Evolutionary conservation across 108 stramenopile genomes (phyloP), one percentile per base, ranked within the genome.

Genomic region (Cyclotella choctawhatcheeana): DNA sequence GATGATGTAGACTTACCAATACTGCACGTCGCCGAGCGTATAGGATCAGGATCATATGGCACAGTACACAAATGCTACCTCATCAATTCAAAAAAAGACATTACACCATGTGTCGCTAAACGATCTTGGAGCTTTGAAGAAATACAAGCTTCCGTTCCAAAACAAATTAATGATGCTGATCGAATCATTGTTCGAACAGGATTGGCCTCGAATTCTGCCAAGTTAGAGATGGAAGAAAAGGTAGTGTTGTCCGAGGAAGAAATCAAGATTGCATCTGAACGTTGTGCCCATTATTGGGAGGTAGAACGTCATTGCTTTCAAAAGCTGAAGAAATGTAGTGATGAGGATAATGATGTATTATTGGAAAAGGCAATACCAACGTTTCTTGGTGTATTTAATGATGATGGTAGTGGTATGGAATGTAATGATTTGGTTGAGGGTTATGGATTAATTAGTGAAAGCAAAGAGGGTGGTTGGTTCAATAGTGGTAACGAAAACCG

Each of bases 21-120:
- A 3, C 44, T 84, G 6, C 65, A 43, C 18, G 80, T 87, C 14
- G 76, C 66, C 0, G 55, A 73, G 0, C 51, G 71, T 3, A 69
- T 91, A 34, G 90, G 90, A 44, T 77, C 74, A 44, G 90, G 90
- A 53, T 81, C 83, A 2, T 92, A 92, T 45, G 91, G 91, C 31
- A 92, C 87, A 7, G 91, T 92, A 21, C 87, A 89, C 59, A 33
- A 75, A 17, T 34, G 82, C 5, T 20, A 44, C 43, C 64, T 85
- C 5, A 70, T 54, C 29, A 55, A 43, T 35, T 43, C 68, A 54
- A 32, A 63, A 50, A 29, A 54, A 18, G 72, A 67, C 21, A 32
- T 44, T 31, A 5, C 18, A 54, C 25, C 50, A 0, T 83, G 53
- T 27, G 78, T 92, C 30, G 88, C 87, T 17, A 92, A 92, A 75